A percentile compares a stretch with the other conserved stretches of the same genome.
These are phyloP conservation scores for Cladophialophora bantiana DNA, from an alignment of 2,329 filamentous ascomycete genomes.

Conservation along the genomic window DNA sequence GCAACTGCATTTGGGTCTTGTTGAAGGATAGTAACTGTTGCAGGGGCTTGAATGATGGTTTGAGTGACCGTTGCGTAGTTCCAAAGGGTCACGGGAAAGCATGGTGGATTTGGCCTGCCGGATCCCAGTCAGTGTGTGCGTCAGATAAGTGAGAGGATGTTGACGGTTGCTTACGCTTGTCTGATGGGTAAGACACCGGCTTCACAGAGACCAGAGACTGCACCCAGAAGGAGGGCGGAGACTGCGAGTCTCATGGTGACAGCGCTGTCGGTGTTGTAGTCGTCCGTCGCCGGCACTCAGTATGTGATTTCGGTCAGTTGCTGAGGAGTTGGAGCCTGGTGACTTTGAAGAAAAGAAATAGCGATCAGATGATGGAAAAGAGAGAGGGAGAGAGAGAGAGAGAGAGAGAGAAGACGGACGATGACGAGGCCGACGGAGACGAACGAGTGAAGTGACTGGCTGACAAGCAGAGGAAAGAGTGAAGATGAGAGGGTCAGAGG, in stretches of 20 bases:
- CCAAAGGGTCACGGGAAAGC: conserved; percentile 29
- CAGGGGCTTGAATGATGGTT: conserved; percentile 28
- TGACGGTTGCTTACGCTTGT: conserved; percentile 29
- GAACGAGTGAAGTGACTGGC: background rate
- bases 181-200: conserved; percentile 31
- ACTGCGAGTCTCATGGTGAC: conserved; percentile 26
- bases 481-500: background rate
- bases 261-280: background rate
- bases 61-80: conserved; percentile 30
- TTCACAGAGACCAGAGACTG: conserved; percentile 18
- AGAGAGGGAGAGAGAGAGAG: background rate
- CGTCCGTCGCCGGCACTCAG: background rate
- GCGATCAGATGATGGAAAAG: conserved; percentile 9
- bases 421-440: background rate
- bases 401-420: background rate
- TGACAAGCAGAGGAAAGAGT: background rate
- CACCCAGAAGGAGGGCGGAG: conserved; percentile 23
- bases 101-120: conserved; percentile 27
- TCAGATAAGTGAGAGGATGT: background rate
- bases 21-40: conserved; percentile 36
- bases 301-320: conserved; percentile 5
- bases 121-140: conserved; percentile 13
- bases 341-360: background rate
- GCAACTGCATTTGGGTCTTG: conserved; percentile 35
- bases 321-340: background rate